phyloP scores from a whole-genome alignment of 2,329 filamentous ascomycete species.

The Akanthomyces muscarius region DNA sequence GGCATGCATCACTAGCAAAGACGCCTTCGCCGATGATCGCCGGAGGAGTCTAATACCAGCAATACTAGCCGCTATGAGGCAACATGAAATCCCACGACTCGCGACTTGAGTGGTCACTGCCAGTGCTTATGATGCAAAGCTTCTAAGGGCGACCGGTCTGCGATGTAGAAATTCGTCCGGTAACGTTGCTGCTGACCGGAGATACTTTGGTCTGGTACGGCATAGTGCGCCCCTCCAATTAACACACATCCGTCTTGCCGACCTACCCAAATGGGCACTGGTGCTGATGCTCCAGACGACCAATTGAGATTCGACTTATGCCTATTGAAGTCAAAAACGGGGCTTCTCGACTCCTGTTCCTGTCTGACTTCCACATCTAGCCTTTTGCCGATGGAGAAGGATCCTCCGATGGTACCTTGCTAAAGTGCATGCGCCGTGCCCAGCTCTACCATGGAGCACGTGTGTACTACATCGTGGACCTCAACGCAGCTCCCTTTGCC shows the following conservation, averaged over 20 bases:
- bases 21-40: background rate
- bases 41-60: background rate
- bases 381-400: background rate
- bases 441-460: background rate
- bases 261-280: conserved; percentile 6
- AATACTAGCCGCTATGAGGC: background rate
- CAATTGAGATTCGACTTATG: background rate
- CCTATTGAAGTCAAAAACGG: background rate
- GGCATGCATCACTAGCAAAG: no score
- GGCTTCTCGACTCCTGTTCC: background rate
- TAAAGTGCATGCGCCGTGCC: background rate
- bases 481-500: background rate
- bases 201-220: background rate
- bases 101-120: background rate
- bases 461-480: background rate
- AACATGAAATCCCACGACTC: background rate
- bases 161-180: background rate
- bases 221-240: conserved; percentile 2
- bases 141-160: background rate
- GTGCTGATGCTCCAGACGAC: conserved; percentile 1
- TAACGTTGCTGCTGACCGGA: conserved; percentile 16
- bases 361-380: background rate
- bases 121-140: background rate
- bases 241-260: conserved; percentile 43
- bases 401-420: background rate